Base-by-base conservation (phyloP, 2,329 filamentous ascomycete species). In the Cytospora schulzeri region DNA sequence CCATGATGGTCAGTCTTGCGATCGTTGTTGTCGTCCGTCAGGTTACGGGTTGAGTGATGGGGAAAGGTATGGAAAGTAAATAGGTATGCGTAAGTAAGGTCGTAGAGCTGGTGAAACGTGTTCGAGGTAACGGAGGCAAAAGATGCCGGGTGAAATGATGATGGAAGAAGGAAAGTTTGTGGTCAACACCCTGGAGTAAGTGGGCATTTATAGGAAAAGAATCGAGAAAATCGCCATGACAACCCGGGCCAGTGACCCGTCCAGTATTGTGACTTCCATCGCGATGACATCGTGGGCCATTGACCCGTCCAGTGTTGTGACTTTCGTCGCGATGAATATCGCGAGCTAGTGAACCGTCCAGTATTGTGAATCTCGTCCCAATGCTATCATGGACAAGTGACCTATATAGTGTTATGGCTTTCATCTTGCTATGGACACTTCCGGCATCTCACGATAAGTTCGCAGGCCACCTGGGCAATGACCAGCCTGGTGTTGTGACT, bases 1-100 rank as follows among this genome's bases (percentile, higher is more conserved):
- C 60, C 64, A 57, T 61, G 22, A n/a, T 38, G 24, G 8, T 22
- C 22, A 35, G 11, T 19, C 29, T 31, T 22, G 24, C 1, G n/a
- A 26, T 38, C 35, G 55, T 56, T 35, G 28, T 35, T 53, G 38
- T 51, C 26, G 45, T n/a, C 22, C 33, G 29, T 62, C 54, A 22
- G 11, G 3, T 22, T 51, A 14, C 28, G 15, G 45, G n/a, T 31
- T 15, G 12, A 2, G 28, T 53, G 12, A 29, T 31, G 17, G 26
- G 31, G 50, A 48, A 6, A 52, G 41, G 19, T 45, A n/a, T 33
- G 29, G 1, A 48, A 31, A 28, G 33, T 51, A 24, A 28, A 31
- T 51, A 35, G 31, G 45, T 52, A 14, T 41, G 57, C 24, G 6
- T 38, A 33, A 41, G 24, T 60, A 17, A 26, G 22, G 35, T 50